These are phyloP conservation scores for Mycena amicta DNA, from an alignment of 768 basidiomycete species.

Conservation along the genomic window DNA sequence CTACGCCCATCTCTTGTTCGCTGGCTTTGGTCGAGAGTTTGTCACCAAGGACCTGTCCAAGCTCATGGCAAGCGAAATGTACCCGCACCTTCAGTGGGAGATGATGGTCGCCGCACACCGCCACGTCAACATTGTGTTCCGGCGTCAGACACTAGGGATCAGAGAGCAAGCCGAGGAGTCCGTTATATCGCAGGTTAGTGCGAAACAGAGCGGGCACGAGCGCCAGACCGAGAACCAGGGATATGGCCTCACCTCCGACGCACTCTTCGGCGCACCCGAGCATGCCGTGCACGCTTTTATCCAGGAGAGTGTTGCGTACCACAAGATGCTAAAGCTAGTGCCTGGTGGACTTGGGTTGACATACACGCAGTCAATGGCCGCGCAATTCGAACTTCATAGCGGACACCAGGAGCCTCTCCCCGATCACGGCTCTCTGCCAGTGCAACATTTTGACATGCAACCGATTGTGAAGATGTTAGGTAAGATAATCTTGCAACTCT, in stretches of 20 bases:
- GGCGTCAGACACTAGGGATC: slow-evolving; percentile 10
- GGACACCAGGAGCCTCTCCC: no score
- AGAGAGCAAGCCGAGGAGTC: background rate
- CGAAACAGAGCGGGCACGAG: slow-evolving; percentile 30
- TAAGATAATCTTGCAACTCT: no score
- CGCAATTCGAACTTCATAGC: no score
- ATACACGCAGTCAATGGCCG: no score
- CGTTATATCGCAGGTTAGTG: slow-evolving; percentile 2
- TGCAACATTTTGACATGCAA: no score
- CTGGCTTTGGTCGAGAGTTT: background rate
- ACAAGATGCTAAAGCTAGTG: slow-evolving; percentile 18
- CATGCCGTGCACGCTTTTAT: slow-evolving; percentile 30
- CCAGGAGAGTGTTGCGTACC: slow-evolving; percentile 28
- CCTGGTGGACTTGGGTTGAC: no score
- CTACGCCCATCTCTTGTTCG: background rate
- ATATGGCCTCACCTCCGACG: slow-evolving; percentile 31
- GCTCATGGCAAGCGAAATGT: background rate
- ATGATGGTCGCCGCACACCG: background rate
- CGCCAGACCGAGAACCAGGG: slow-evolving; percentile 24
- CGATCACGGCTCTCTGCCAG: no score
- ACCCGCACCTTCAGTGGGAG: background rate
- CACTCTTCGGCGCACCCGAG: slow-evolving; percentile 26
- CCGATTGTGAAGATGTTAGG: no score
- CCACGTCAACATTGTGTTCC: slow-evolving; percentile 29
- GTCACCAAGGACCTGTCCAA: background rate